Conservation (phyloP, 345 rosid genomes). For the Gossypium rotundifolium region DNA sequence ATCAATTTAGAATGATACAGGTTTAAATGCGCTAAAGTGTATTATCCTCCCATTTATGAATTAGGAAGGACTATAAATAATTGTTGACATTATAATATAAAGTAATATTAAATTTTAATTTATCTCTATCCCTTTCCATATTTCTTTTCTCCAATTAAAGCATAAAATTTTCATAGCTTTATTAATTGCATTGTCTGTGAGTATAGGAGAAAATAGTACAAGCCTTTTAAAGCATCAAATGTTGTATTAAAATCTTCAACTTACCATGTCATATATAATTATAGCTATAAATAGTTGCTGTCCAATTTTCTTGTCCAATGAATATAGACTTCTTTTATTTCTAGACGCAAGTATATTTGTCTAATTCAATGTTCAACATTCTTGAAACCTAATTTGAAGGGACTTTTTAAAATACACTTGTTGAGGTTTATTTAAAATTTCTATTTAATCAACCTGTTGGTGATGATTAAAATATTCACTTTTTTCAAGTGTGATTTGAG, state of each 20-base stretch:
- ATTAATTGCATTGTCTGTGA: background rate
- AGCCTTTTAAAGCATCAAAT: background rate
- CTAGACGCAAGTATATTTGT: background rate
- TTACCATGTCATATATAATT: background rate
- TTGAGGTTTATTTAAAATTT: no score
- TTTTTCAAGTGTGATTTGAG: rapidly evolving
- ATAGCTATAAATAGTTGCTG: background rate
- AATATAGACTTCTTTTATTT: background rate
- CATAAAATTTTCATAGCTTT: background rate
- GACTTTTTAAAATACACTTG: background rate
- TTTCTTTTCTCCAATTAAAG: no score
- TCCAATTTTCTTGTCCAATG: background rate
- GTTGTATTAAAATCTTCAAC: background rate
- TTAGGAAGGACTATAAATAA: rapidly evolving
- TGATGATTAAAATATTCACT: no score
- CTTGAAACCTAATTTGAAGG: background rate
- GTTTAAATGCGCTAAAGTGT: no score
- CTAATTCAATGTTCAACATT: background rate
- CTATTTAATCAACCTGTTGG: no score
- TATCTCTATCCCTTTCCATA: no score
- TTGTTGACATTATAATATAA: no score
- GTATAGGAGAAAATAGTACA: background rate
- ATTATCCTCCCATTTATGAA: no score
- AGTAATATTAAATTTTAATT: no score
- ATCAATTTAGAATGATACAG: rapidly evolving